A percentile compares a stretch with the other conserved stretches of the same genome.
These are phyloP conservation scores for Dichotomocladium elegans DNA, from an alignment of 371 early-diverging fungal species.

Conservation along the genomic window DNA sequence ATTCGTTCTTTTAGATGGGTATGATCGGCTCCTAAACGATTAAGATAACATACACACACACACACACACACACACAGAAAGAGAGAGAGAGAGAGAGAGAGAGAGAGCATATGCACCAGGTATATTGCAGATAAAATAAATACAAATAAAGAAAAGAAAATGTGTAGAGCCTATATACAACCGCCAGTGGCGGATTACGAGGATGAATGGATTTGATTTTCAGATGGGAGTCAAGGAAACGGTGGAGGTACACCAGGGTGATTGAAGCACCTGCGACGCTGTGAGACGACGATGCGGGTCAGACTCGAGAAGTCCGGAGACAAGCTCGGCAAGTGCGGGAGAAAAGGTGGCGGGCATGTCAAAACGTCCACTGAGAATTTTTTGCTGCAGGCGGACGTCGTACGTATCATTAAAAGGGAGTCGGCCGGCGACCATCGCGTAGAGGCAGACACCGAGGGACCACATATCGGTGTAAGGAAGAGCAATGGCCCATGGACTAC, in stretches of 20 bases:
- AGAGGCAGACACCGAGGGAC: conserved; percentile 80
- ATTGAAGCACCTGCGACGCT: conserved; percentile 20
- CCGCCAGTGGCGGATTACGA: too few relatives aligned
- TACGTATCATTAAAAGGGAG: conserved; percentile 81
- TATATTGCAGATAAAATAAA: too few relatives aligned
- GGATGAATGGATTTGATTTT: not conserved
- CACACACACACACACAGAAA: too few relatives aligned
- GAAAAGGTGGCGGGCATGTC: conserved; percentile 30
- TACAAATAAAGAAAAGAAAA: not conserved
- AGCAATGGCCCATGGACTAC: conserved; percentile 27
- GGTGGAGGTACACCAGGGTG: conserved; percentile 24
- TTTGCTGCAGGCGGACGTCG: conserved; percentile 65
- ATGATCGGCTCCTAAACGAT: conserved; percentile 36
- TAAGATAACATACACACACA: not conserved
- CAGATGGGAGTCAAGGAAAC: conserved; percentile 2
- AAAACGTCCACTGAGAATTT: conserved; percentile 53
- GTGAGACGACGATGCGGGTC: conserved; percentile 20
- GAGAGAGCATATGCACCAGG: too few relatives aligned
- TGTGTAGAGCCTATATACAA: conserved; percentile 3
- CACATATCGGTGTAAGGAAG: conserved; percentile 73
- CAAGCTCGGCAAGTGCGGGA: conserved; percentile 11
- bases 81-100: too few relatives aligned
- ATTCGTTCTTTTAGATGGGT: conserved; percentile 25
- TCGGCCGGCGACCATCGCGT: conserved; percentile 63
- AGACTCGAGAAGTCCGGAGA: conserved; percentile 18